Conservation (phyloP, 768 basidiomycete species). For the Rhodotorula babjevae region DNA sequence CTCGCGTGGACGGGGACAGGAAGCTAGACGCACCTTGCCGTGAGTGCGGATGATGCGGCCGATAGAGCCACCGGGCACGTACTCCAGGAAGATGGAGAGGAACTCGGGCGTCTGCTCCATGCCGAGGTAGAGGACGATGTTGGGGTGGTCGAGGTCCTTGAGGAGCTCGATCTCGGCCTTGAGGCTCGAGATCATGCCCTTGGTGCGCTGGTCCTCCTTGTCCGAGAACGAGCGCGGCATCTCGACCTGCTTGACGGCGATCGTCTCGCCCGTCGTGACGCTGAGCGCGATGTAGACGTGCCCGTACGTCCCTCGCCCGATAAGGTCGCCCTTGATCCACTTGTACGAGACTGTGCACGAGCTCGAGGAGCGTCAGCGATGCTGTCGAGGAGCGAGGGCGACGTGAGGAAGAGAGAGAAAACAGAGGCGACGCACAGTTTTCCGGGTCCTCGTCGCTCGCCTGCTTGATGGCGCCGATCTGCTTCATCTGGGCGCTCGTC, state of each 20-base stretch:
- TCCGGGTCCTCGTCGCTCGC: conserved; percentile 49
- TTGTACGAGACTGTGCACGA: conserved; percentile 63
- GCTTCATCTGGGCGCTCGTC: conserved; percentile 64
- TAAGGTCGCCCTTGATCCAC: conserved; percentile 96
- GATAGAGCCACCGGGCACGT: conserved; percentile 95
- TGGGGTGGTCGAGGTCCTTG: conserved; percentile 91
- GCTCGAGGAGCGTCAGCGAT: neutral
- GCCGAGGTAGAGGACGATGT: conserved; percentile 92
- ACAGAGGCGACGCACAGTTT: conserved; percentile 56
- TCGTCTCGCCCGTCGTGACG: conserved; percentile 95
- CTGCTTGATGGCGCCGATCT: conserved; percentile 38
- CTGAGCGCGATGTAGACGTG: conserved; percentile 93
- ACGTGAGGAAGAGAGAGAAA: neutral
- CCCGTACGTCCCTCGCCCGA: conserved; percentile 95
- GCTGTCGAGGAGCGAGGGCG: too few species aligned
- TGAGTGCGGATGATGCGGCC: conserved; percentile 84
- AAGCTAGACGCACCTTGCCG: conserved; percentile 55
- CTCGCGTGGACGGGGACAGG: too few species aligned
- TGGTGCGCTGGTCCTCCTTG: conserved; percentile 78
- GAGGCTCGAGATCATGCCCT: conserved; percentile 79
- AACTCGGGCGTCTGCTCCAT: conserved; percentile 43
- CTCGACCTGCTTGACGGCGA: conserved; percentile 98
- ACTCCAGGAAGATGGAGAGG: conserved; percentile 80
- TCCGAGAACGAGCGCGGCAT: conserved; percentile 86
- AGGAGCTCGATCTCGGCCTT: conserved; percentile 93